Conservation (phyloP, 345 rosid genomes). For the Melastoma malabathricum region DNA sequence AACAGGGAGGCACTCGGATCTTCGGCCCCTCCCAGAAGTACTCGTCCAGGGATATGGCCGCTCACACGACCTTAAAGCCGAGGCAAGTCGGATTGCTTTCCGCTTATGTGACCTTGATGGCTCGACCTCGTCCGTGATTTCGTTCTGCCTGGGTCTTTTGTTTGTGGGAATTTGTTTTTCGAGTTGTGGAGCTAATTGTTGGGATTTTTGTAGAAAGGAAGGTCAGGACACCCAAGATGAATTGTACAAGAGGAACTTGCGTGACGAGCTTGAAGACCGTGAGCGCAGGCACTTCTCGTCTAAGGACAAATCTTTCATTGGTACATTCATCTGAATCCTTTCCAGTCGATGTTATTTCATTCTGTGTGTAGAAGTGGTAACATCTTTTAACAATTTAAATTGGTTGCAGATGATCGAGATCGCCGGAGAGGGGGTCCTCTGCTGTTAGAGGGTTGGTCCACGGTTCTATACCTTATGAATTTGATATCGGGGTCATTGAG, state of each 20-base stretch:
- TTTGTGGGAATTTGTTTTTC: too few relatives aligned
- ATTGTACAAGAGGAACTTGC: slow-evolving; percentile 65
- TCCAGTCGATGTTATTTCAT: too few relatives aligned
- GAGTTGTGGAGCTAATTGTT: background rate
- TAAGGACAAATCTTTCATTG: slow-evolving; percentile 61
- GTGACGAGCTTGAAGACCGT: slow-evolving; percentile 82
- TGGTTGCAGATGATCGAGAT: slow-evolving; percentile 68
- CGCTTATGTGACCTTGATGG: background rate
- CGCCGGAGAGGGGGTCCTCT: slow-evolving; percentile 70
- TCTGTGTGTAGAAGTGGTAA: too few relatives aligned
- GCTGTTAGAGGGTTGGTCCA: slow-evolving; percentile 51
- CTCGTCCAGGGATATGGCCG: slow-evolving; percentile 85
- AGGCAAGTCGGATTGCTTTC: slow-evolving; percentile 25
- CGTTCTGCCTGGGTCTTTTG: background rate
- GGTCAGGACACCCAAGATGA: slow-evolving; percentile 94
- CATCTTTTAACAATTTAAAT: too few relatives aligned
- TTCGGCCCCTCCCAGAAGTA: slow-evolving; percentile 98
- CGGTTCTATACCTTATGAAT: background rate
- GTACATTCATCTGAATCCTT: slow-evolving; percentile 9
- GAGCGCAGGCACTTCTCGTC: slow-evolving; percentile 85
- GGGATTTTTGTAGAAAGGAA: slow-evolving; percentile 46
- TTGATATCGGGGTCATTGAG: too few relatives aligned
- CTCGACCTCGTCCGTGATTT: background rate
- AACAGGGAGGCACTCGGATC: slow-evolving; percentile 93
- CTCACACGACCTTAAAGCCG: slow-evolving; percentile 81